Conservation (phyloP, 441 rosid genomes). For the Melastoma candidum region DNA sequence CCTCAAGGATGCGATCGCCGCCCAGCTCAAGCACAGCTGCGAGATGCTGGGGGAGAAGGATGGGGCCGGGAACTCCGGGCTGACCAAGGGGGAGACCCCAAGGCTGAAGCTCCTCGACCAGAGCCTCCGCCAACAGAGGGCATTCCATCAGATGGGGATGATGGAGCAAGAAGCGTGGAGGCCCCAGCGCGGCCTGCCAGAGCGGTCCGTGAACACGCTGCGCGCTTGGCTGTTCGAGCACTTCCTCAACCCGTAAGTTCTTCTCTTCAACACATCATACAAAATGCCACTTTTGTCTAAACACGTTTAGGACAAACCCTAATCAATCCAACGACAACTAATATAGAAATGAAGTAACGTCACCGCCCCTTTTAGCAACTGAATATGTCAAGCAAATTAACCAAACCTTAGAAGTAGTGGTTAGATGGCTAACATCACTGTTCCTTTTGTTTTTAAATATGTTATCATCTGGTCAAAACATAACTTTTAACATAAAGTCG, state of each 20-base stretch:
- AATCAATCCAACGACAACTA: too few relatives aligned
- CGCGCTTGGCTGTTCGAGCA: constrained; percentile 99
- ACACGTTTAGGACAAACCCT: too few relatives aligned
- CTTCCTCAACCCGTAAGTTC: constrained; percentile 93
- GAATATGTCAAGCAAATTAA: too few relatives aligned
- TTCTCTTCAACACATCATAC: neutral
- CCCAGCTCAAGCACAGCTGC: constrained; percentile 59
- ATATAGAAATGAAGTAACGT: too few relatives aligned
- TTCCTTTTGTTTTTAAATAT: too few relatives aligned
- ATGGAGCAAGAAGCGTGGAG: constrained; percentile 98
- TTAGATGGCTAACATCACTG: too few relatives aligned
- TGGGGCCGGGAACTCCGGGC: constrained; percentile 45
- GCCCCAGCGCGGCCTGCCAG: constrained; percentile 93
- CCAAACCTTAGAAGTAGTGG: too few relatives aligned
- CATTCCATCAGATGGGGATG: constrained; percentile 88
- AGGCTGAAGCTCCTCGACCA: constrained; percentile 77
- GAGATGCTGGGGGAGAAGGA: constrained; percentile 83
- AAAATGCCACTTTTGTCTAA: neutral
- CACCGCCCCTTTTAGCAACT: too few relatives aligned
- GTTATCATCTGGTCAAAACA: too few relatives aligned
- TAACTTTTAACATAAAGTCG: too few relatives aligned
- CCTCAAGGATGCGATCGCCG: constrained; percentile 62
- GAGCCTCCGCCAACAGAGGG: constrained; percentile 82
- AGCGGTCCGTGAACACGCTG: constrained; percentile 79
- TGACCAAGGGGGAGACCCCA: constrained; percentile 93